Base-by-base conservation (phyloP, 768 basidiomycete species). In the Mycena haematopus region DNA sequence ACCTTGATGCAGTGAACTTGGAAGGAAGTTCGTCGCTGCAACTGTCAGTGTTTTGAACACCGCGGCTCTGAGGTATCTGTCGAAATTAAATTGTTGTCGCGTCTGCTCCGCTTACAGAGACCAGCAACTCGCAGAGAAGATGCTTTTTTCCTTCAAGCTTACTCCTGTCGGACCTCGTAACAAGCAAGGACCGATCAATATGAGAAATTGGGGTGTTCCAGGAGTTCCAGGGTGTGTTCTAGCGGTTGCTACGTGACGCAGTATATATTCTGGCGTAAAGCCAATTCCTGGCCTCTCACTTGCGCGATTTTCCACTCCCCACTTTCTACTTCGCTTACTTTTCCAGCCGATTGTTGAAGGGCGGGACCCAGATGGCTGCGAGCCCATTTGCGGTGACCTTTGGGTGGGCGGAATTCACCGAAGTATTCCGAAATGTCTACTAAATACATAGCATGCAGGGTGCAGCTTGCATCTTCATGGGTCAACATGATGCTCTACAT, bases 401-500 rank as follows among this genome's bases (percentile, higher is more conserved):
- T 17, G 62, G 52, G 62, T 63, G 52, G 29, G 62, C 19, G 13
- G 11, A 22, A 15, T 29, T 24, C 15, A 7, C 14, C 29, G 4
- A 9, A 9, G 29, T n/a, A 4, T 42, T 13, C n/a, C n/a, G 17
- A n/a, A 3, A 27, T 17, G 2, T 31, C 21, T 6, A 5, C 60
- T 62, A 11, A 62, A 35, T n/a, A n/a, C 49, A 21, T 2, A 13
- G n/a, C 33, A 5, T 52, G 7, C 10, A 66, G 65, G 40, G 65
- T 66, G 29, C n/a, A 56, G 47, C 31, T 63, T 22, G 58, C 55
- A 19, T 47, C 56, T 24, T 67, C 66, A 9, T 67, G 66, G 66
- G 27, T 63, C 62, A 67, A 67, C 55, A 60, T 60, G 59, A 60
- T 67, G 62, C 59, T 67, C 21, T 67, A 61, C 56, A 61, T 56